A percentile compares a stretch with the other conserved stretches of the same genome.
These are phyloP conservation scores for Withania somnifera DNA, from an alignment of 305 asterid genomes.

Conservation along the genomic window DNA sequence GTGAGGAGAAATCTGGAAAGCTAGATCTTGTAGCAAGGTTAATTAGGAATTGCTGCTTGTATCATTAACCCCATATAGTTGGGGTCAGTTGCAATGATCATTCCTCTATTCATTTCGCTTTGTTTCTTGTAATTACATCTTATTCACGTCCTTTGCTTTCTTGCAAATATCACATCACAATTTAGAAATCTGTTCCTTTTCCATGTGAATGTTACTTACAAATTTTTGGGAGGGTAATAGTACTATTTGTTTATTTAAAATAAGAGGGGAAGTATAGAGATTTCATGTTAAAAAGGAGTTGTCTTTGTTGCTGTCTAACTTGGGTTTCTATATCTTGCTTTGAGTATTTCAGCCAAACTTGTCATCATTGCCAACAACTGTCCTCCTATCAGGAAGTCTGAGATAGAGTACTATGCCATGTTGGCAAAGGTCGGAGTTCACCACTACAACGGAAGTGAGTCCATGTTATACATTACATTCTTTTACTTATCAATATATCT, in stretches of 20 bases:
- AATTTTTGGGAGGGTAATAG: background rate
- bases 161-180: background rate
- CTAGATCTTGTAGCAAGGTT: background rate
- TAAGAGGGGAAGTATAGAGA: background rate
- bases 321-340: background rate
- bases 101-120: background rate
- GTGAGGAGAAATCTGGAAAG: background rate
- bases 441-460: constrained; percentile 16
- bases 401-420: constrained; percentile 20
- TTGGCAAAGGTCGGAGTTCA: constrained; percentile 15
- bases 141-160: background rate
- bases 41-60: background rate
- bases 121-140: background rate
- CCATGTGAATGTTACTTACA: background rate
- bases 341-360: background rate
- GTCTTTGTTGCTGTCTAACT: background rate
- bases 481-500: background rate
- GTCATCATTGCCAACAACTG: constrained; percentile 14
- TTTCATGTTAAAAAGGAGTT: background rate
- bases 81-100: background rate
- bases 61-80: background rate
- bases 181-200: background rate
- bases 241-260: background rate
- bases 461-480: background rate
- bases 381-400: constrained; percentile 14